Evolutionary conservation across 2,329 filamentous ascomycete species (phyloP).

Genomic region (Venturia oleaginea): DNA sequence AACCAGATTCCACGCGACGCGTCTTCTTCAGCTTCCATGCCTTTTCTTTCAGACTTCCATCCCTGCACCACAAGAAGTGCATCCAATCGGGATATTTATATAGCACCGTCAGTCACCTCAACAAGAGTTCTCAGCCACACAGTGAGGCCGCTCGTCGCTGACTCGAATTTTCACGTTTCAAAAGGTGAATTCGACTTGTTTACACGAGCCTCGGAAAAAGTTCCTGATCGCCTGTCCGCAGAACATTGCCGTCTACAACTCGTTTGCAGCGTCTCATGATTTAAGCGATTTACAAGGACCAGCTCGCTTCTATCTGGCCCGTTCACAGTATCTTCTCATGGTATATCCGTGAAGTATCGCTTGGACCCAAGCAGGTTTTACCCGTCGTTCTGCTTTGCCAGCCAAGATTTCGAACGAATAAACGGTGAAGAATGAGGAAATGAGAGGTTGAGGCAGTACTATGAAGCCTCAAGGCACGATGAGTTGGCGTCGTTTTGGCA

Average conservation of each 20-base stretch:
- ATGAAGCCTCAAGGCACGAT: conserved; percentile 7
- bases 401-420: conserved; percentile 10
- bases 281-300: background rate
- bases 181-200: background rate
- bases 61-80: background rate
- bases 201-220: background rate
- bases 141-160: background rate
- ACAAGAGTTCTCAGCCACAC: conserved; percentile 3
- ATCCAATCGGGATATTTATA: background rate
- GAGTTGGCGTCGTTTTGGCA: background rate
- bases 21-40: background rate
- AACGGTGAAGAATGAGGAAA: background rate
- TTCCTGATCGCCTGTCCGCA: background rate
- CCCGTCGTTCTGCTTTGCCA: conserved; percentile 3
- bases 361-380: background rate
- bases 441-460: background rate
- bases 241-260: background rate
- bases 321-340: background rate
- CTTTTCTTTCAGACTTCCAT: background rate
- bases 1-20: background rate
- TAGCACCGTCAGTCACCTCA: background rate
- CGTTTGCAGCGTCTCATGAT: background rate
- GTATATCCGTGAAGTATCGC: background rate
- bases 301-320: background rate
- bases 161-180: background rate